Conservation (phyloP, 768 basidiomycete genomes). For the Kwoniella mangroviensis region DNA sequence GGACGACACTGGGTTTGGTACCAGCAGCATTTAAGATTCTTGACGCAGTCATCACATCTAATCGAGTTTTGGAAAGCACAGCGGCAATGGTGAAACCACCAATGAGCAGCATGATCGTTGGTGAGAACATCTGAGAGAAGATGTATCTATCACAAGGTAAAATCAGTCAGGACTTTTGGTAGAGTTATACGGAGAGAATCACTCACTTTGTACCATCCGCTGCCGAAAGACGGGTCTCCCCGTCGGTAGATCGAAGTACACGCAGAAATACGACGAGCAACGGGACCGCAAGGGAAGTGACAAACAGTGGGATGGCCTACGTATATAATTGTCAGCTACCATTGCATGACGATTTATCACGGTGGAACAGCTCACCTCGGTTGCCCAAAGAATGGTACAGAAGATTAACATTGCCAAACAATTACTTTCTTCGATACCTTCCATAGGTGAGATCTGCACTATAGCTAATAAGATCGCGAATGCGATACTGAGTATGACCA, state of each 20-base stretch:
- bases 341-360: background rate
- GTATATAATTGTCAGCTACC: background rate
- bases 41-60: constrained; percentile 86
- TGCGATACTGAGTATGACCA: constrained; percentile 67
- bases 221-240: constrained; percentile 63
- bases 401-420: constrained; percentile 89
- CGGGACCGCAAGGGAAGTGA: constrained; percentile 90
- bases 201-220: constrained; percentile 80
- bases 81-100: constrained; percentile 98
- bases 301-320: constrained; percentile 93
- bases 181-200: background rate
- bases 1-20: constrained; percentile 78
- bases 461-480: constrained; percentile 67
- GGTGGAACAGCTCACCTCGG: constrained; percentile 69
- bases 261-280: constrained; percentile 82
- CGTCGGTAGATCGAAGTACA: constrained; percentile 71
- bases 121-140: constrained; percentile 94
- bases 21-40: constrained; percentile 89
- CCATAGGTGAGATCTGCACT: constrained; percentile 62
- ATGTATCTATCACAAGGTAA: constrained; percentile 68
- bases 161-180: background rate
- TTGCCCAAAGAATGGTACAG: constrained; percentile 93
- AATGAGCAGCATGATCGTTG: constrained; percentile 97
- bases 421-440: constrained; percentile 74
- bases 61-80: constrained; percentile 90